phyloP scores from a whole-genome alignment of 2,329 filamentous ascomycete species.

The Stagonosporopsis chrysanthemi region DNA sequence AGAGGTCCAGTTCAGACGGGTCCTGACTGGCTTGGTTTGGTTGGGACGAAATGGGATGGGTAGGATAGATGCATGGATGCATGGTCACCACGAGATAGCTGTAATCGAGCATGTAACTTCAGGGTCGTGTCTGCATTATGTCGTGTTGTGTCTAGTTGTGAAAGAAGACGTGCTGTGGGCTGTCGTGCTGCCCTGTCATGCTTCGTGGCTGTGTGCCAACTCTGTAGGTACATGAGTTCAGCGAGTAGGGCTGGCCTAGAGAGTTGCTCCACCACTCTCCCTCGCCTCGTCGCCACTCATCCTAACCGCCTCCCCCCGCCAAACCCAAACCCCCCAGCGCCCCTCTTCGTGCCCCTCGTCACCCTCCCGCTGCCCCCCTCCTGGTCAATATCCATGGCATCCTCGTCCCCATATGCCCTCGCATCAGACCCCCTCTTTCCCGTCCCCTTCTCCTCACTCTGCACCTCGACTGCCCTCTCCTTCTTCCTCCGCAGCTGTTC shows the following conservation, averaged over 20 bases:
- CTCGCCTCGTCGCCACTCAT: neutral
- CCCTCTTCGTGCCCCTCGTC: slow-evolving; percentile 42
- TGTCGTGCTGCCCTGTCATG: neutral
- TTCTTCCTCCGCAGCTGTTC: slow-evolving; percentile 54
- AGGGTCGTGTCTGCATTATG: slow-evolving; percentile 1
- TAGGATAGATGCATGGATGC: neutral
- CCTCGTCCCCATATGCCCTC: slow-evolving; percentile 36
- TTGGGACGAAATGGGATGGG: neutral
- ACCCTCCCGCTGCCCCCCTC: slow-evolving; percentile 36
- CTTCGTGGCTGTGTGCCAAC: neutral
- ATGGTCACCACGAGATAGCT: slow-evolving; percentile 2
- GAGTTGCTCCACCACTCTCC: neutral
- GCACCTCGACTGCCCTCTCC: slow-evolving; percentile 50
- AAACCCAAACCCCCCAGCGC: slow-evolving; percentile 36
- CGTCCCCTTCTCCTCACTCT: slow-evolving; percentile 39
- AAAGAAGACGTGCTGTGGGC: neutral
- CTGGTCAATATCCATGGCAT: slow-evolving; percentile 50
- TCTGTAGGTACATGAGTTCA: neutral
- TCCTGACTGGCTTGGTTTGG: neutral
- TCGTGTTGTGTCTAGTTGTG: neutral
- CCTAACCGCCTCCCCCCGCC: slow-evolving; percentile 40
- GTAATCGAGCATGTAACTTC: slow-evolving; percentile 6
- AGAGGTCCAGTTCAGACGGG: neutral
- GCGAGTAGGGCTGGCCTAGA: neutral
- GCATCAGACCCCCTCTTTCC: slow-evolving; percentile 29